Conservation (phyloP, 2,329 filamentous ascomycete genomes). For the Diaporthe velutina region DNA sequence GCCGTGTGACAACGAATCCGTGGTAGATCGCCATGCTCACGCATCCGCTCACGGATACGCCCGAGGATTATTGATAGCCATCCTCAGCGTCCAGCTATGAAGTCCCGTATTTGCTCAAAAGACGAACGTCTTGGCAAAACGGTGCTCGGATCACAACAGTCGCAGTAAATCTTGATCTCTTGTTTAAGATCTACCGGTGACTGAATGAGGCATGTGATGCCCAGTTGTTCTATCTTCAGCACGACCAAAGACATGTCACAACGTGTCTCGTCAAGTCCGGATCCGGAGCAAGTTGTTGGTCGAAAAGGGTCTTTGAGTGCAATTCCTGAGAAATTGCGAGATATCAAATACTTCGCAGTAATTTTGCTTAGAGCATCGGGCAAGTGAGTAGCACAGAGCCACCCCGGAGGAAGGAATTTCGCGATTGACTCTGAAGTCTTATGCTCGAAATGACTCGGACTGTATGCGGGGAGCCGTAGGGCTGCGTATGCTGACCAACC, state of each 20-base stretch:
- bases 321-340: neutral
- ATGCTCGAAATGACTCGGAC: neutral
- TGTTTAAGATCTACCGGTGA: no score
- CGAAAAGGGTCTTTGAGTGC: neutral
- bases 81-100: no score
- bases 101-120: no score
- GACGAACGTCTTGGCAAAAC: no score
- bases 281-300: neutral
- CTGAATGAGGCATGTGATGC: neutral
- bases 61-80: no score
- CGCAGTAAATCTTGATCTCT: neutral
- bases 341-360: neutral
- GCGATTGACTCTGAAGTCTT: neutral
- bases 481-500: neutral
- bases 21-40: no score
- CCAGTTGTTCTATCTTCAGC: neutral
- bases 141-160: neutral
- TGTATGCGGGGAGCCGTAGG: neutral
- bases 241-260: neutral
- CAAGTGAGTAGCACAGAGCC: neutral
- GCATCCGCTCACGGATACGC: no score
- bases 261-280: no score
- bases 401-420: neutral
- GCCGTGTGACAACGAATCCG: no score
- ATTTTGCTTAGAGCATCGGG: neutral